These are phyloP conservation scores for Lathyrus sativus DNA, from an alignment of 306 rosid genomes.

Conservation along the genomic window DNA sequence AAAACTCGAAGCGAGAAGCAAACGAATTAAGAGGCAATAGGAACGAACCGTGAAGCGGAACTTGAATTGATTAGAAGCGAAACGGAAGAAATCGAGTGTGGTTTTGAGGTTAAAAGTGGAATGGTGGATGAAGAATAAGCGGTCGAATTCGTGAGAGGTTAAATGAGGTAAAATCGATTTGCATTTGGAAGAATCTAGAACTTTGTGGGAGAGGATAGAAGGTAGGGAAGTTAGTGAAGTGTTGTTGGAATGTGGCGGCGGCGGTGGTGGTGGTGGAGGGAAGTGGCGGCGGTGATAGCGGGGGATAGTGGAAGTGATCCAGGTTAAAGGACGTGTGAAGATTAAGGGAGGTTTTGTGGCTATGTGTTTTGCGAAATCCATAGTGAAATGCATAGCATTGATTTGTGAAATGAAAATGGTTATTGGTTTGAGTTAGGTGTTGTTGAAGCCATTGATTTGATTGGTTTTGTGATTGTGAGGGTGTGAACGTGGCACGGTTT, in stretches of 20 bases:
- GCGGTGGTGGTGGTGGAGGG: conserved; percentile 33
- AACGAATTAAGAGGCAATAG: conserved; percentile 57
- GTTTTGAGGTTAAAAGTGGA: conserved; percentile 56
- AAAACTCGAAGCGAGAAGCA: conserved; percentile 54
- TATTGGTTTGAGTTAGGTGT: neutral
- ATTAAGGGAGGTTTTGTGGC: conserved; percentile 35
- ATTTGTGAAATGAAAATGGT: neutral
- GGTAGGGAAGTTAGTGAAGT: conserved; percentile 32
- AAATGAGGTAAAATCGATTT: conserved; percentile 52
- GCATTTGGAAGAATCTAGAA: conserved; percentile 62
- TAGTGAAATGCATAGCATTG: conserved; percentile 38
- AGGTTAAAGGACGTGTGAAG: conserved; percentile 49
- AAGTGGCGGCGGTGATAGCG: conserved; percentile 15
- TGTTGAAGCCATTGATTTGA: neutral
- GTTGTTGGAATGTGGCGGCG: conserved; percentile 33
- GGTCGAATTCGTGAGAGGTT: conserved; percentile 62
- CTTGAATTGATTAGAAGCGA: conserved; percentile 46
- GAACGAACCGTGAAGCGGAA: conserved; percentile 66
- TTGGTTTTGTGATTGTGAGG: neutral
- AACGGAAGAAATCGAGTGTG: conserved; percentile 56
- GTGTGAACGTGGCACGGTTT: neutral
- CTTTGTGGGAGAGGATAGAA: conserved; percentile 53
- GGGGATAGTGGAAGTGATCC: conserved; percentile 44
- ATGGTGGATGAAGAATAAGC: conserved; percentile 46
- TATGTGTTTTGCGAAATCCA: conserved; percentile 53